phyloP scores from a whole-genome alignment of 1,139 yeast species.

The Yamadazyma dushanensis region DNA sequence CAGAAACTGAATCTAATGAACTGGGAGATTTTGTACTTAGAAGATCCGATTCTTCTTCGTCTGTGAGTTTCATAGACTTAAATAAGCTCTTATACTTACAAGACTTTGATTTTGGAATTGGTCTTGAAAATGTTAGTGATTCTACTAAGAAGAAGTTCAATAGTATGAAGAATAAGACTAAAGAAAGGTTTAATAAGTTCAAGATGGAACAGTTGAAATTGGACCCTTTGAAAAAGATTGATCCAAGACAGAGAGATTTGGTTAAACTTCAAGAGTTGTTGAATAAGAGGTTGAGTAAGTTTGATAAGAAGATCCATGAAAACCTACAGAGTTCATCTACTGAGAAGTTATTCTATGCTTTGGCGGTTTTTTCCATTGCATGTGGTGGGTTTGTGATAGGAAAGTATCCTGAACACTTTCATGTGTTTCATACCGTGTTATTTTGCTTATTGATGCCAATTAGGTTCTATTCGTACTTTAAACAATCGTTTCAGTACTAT shows the following conservation, averaged over 20 bases:
- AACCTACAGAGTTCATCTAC: slow-evolving; percentile 59
- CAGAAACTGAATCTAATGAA: slow-evolving; percentile 1
- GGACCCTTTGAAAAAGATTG: slow-evolving; percentile 4
- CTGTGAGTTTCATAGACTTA: slow-evolving; percentile 39
- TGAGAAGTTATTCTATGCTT: slow-evolving; percentile 81
- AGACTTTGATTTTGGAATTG: slow-evolving; percentile 48
- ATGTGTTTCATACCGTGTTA: slow-evolving; percentile 67
- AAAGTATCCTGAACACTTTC: slow-evolving; percentile 72
- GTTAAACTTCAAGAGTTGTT: slow-evolving; percentile 34
- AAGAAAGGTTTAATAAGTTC: slow-evolving; percentile 27
- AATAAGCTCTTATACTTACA: slow-evolving; percentile 37
- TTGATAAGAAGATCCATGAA: slow-evolving; percentile 57
- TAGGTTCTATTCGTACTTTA: slow-evolving; percentile 79
- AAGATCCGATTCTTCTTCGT: slow-evolving; percentile 35
- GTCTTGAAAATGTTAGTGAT: slow-evolving; percentile 37
- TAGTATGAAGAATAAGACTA: slow-evolving; percentile 39
- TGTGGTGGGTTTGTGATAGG: slow-evolving; percentile 78
- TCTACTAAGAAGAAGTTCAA: slow-evolving; percentile 36
- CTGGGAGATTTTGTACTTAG: slow-evolving; percentile 8
- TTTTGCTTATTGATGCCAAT: slow-evolving; percentile 75
- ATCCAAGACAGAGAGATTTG: slow-evolving; percentile 22
- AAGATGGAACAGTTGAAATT: slow-evolving; percentile 11
- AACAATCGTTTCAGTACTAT: slow-evolving; percentile 77
- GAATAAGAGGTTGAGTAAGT: slow-evolving; percentile 45
- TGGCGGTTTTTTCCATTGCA: slow-evolving; percentile 69